Conservation (phyloP, 2,329 filamentous ascomycete genomes). For the Paraconiothyrium brasiliense region DNA sequence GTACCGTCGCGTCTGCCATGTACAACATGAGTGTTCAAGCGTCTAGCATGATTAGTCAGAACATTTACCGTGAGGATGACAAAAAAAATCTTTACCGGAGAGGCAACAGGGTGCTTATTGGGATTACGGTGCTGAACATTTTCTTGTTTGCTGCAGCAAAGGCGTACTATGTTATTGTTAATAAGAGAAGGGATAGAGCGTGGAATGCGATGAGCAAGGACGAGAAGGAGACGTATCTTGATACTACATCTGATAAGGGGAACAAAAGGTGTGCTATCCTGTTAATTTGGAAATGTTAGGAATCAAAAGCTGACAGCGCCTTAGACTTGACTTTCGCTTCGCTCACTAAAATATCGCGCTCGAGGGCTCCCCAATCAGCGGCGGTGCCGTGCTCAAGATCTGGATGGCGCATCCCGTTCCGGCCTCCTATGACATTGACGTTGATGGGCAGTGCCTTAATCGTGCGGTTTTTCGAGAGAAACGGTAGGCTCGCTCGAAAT, state of each 20-base stretch:
- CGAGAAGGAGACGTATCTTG: conserved; percentile 47
- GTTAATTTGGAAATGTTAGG: neutral
- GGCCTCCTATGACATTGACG: too few species aligned
- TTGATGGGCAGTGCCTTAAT: too few species aligned
- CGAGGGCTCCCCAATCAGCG: too few species aligned
- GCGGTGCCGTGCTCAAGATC: too few species aligned
- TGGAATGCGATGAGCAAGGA: conserved; percentile 47
- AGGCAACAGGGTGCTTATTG: conserved; percentile 65
- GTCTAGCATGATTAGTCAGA: conserved; percentile 42
- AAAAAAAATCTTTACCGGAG: conserved; percentile 56
- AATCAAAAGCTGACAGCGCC: neutral
- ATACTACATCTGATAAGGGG: conserved; percentile 48
- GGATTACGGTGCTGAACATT: conserved; percentile 61
- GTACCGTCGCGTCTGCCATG: conserved; percentile 54
- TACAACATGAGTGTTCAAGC: conserved; percentile 55
- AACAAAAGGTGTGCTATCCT: conserved; percentile 39
- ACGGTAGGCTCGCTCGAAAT: too few species aligned
- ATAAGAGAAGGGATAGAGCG: conserved; percentile 49
- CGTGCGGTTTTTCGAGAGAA: too few species aligned
- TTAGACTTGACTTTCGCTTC: conserved; percentile 44
- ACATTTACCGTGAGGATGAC: conserved; percentile 66
- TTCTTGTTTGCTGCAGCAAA: conserved; percentile 62
- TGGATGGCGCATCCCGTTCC: too few species aligned
- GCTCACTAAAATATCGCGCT: conserved; percentile 32
- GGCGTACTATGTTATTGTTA: conserved; percentile 63